Base-by-base conservation (phyloP, 352 stramenopile species). In the Globisporangium paddicum region DNA sequence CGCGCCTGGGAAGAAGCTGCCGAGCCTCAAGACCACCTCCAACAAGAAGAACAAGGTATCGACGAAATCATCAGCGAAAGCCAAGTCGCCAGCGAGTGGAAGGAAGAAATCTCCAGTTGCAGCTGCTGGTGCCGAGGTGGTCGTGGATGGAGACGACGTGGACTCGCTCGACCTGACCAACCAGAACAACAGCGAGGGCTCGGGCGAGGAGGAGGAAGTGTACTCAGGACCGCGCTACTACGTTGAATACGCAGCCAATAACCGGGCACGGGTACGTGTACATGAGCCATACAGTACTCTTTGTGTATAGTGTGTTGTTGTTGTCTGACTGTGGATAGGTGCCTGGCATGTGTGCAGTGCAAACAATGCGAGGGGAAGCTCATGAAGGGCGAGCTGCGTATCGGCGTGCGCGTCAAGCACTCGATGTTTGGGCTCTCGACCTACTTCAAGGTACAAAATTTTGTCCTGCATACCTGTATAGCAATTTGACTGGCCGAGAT, bases 391-490 rank as follows among this genome's bases (percentile, higher is more conserved):
- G 37, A 57, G 0, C 30, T 95, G 19, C 79, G 80, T 21, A 64
- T 95, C 4, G 77, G 77, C 6, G 60, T 95, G 19, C 53, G 63
- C 19, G 72, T 95, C 7, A 73, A 68, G 14, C 82, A 95, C 60
- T 95, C 85, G 16, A 87, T 90, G 34, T 95, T 93, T 58, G 85
- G 85, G 11, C 64, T 80, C 40, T 90, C 76, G 0, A 90, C 71
- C 21, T 95, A 95, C 53, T 92, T 79, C 59, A 95, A 94, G 70
- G 84, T 59, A 32, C 18, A 19, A 23, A 25, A 7, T 49, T 4
- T 21, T 19, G 51, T 16, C 10, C 16, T 58, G 2, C 5, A 35
- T 35, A 11, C 21, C 19, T 16, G 3, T 32, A 32, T 6, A n/a
- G n/a, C n/a, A n/a, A 32, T 32, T 32, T 3, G 28, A 6, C 28